Percentiles rank a stretch among this genome's conserved stretches.
These are phyloP conservation scores for Litchi chinensis DNA, from an alignment of 345 rosid genomes.

Conservation along the genomic window DNA sequence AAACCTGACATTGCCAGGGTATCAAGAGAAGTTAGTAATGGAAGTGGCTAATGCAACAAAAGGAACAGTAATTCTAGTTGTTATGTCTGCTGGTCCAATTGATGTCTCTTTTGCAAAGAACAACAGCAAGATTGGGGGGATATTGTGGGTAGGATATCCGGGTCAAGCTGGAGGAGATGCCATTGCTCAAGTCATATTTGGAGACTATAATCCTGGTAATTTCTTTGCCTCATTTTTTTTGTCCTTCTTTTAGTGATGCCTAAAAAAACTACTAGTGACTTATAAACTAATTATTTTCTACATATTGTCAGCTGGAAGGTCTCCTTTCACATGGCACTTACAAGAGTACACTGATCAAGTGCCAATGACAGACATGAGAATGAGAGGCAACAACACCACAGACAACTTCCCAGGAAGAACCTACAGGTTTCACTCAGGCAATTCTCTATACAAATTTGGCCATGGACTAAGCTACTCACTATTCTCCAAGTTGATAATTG, in stretches of 20 bases:
- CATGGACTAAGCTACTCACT: constrained; percentile 57
- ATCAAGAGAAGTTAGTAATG: constrained; percentile 41
- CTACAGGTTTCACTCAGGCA: constrained; percentile 49
- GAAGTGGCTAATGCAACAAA: constrained; percentile 39
- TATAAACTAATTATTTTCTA: background rate
- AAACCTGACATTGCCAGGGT: constrained; percentile 48
- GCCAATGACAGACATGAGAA: constrained; percentile 59
- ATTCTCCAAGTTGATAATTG: constrained; percentile 39
- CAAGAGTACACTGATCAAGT: constrained; percentile 40
- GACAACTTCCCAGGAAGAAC: constrained; percentile 51
- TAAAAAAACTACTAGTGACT: too few species aligned
- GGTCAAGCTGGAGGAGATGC: constrained; percentile 63
- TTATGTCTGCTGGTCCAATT: constrained; percentile 55
- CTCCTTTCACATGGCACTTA: constrained; percentile 57
- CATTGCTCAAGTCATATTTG: constrained; percentile 50
- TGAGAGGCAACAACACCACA: constrained; percentile 38
- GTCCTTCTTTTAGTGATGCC: background rate
- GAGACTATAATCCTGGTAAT: constrained; percentile 49
- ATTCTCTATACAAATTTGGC: constrained; percentile 42
- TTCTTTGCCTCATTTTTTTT: background rate
- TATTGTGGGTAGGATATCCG: constrained; percentile 61
- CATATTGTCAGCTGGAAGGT: constrained; percentile 43
- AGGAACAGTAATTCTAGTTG: constrained; percentile 37
- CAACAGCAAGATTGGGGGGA: constrained; percentile 31
- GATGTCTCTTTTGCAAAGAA: constrained; percentile 45